phyloP scores from a whole-genome alignment of 257 asterid species.

The Capsicum pubescens region DNA sequence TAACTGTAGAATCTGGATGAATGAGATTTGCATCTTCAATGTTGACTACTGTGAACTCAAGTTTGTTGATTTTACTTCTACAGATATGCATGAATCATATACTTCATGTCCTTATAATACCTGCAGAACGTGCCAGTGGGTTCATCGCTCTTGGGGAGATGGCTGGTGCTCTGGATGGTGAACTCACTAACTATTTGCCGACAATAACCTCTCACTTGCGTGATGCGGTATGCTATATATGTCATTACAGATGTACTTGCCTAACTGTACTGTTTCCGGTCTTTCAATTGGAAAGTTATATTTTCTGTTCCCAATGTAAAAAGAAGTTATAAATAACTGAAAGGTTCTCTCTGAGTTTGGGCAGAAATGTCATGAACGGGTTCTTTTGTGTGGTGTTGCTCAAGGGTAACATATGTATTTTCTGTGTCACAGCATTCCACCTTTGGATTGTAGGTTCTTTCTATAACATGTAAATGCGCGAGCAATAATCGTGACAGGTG shows the following conservation, averaged over 20 bases:
- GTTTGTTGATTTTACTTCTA: conserved; percentile 36
- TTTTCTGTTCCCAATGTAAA: background rate
- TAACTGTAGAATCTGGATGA: conserved; percentile 7
- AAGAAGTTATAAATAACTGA: conserved; percentile 50
- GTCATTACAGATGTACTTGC: conserved; percentile 35
- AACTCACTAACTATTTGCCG: conserved; percentile 96
- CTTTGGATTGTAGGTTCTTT: conserved; percentile 43
- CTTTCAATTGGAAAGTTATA: conserved; percentile 23
- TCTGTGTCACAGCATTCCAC: conserved; percentile 74
- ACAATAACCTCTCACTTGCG: conserved; percentile 95
- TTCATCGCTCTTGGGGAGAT: conserved; percentile 99
- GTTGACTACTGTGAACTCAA: conserved; percentile 26
- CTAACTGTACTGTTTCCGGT: background rate
- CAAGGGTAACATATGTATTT: conserved; percentile 34
- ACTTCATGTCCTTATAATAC: conserved; percentile 93
- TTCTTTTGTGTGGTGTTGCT: conserved; percentile 29
- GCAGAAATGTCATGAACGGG: conserved; percentile 25
- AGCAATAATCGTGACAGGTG: conserved; percentile 22
- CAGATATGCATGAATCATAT: conserved; percentile 99
- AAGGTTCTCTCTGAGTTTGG: conserved; percentile 53
- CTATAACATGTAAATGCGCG: conserved; percentile 15
- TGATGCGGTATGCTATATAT: conserved; percentile 74
- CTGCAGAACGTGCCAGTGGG: conserved; percentile 97
- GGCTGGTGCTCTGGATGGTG: conserved; percentile 99
- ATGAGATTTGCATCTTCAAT: conserved; percentile 30